These are phyloP conservation scores for Cercophora scortea DNA, from an alignment of 495 filamentous ascomycete genomes.

Conservation along the genomic window DNA sequence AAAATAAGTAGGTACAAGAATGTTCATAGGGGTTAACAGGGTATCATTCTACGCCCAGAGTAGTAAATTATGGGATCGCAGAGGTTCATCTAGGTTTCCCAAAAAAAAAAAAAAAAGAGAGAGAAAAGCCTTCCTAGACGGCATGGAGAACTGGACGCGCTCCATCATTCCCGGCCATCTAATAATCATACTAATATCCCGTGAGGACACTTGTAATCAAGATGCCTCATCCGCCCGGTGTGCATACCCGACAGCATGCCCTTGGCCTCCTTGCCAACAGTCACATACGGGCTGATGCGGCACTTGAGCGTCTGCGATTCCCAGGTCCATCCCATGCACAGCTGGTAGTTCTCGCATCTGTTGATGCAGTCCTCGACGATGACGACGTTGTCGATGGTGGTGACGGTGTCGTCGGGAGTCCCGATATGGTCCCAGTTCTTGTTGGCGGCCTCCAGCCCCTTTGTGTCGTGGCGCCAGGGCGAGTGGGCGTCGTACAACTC, in stretches of 20 bases:
- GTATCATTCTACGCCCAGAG: too few relatives aligned
- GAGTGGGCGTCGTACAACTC: constrained; percentile 25
- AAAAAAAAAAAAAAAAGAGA: too few relatives aligned
- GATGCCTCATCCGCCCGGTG: constrained; percentile 1
- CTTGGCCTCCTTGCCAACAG: constrained; percentile 25
- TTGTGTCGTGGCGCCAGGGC: constrained; percentile 19
- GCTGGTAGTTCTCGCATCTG: constrained; percentile 15
- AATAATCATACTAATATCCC: too few relatives aligned
- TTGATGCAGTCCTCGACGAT: constrained; percentile 16
- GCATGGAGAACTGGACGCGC: too few relatives aligned
- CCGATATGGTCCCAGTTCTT: constrained; percentile 33
- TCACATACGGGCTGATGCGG: constrained; percentile 34
- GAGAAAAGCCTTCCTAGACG: too few relatives aligned
- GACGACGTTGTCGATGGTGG: constrained; percentile 19
- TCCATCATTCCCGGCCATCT: too few relatives aligned
- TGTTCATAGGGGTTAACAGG: too few relatives aligned
- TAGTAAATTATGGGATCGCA: too few relatives aligned
- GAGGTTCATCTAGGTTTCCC: too few relatives aligned
- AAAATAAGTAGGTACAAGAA: too few relatives aligned
- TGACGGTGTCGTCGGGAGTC: constrained; percentile 22
- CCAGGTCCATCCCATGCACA: constrained; percentile 40
- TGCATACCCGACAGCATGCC: constrained; percentile 14
- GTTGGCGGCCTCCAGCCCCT: constrained; percentile 4
- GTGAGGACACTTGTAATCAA: constrained; percentile 8
- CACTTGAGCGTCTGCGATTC: constrained; percentile 22